These are phyloP conservation scores for Ceratobasidium sp. DNA, from an alignment of 1,284 basidiomycete species.

Conservation along the genomic window DNA sequence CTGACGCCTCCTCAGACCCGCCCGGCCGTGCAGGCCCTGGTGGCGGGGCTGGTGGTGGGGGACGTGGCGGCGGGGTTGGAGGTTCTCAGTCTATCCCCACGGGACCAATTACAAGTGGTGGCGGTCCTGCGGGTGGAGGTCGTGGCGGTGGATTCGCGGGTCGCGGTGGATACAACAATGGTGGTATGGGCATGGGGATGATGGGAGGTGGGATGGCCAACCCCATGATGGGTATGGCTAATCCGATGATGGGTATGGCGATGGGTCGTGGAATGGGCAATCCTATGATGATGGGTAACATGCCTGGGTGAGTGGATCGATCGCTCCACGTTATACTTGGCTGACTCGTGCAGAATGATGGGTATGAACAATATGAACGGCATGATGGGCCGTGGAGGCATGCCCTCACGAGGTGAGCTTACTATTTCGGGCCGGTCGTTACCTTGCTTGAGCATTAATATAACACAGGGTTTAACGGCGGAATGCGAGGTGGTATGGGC, in stretches of 20 bases:
- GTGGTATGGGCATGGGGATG: constrained; percentile 18
- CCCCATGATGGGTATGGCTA: constrained; percentile 36
- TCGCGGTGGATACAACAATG: constrained; percentile 15
- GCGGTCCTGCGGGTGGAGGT: constrained; percentile 11
- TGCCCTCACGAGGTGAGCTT: constrained; percentile 27
- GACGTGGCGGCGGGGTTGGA: constrained; percentile 8
- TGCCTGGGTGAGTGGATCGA: constrained; percentile 5
- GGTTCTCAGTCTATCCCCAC: constrained; percentile 35
- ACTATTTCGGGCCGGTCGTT: neutral
- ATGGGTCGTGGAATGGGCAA: constrained; percentile 42
- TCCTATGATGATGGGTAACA: constrained; percentile 41
- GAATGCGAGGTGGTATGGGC: constrained; percentile 41
- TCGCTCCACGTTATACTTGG: neutral
- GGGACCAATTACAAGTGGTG: constrained; percentile 20
- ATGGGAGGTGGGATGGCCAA: constrained; percentile 10
- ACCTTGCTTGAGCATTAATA: neutral
- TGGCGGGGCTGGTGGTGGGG: neutral
- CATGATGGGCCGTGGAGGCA: constrained; percentile 39
- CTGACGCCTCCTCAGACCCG: constrained; percentile 32
- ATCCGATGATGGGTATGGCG: constrained; percentile 44
- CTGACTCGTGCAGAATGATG: constrained; percentile 32
- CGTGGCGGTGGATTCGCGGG: constrained; percentile 27
- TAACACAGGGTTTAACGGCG: constrained; percentile 28
- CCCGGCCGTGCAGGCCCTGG: constrained; percentile 14
- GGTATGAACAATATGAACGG: constrained; percentile 27